A percentile compares a stretch with the other conserved stretches of the same genome.
Evolutionary conservation across 768 basidiomycete genomes (phyloP).

Genomic region (Tulasnella sp.): DNA sequence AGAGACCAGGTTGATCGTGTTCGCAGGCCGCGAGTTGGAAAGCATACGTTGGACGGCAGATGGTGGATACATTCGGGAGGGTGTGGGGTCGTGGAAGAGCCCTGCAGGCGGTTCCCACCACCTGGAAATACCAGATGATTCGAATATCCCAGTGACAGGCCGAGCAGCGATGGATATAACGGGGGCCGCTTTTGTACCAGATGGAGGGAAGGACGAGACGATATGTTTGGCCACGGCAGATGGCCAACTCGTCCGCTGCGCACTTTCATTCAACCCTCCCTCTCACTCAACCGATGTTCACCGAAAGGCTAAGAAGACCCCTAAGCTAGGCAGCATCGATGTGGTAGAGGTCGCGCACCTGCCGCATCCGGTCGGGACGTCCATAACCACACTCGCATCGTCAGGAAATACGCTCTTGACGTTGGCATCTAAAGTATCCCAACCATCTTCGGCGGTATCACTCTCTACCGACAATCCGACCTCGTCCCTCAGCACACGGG

Average conservation of each 20-base stretch:
- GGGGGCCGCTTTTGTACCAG: neutral
- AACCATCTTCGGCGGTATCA: no score
- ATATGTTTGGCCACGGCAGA: slow-evolving; percentile 1
- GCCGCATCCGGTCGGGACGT: no score
- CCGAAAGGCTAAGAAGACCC: no score
- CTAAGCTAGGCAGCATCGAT: no score
- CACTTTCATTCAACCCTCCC: no score
- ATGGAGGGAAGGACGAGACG: neutral
- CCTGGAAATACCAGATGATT: neutral
- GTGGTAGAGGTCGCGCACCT: no score
- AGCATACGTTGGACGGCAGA: neutral
- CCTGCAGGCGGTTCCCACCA: neutral
- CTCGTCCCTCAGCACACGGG: no score
- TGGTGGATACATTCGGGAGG: neutral
- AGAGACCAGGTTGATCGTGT: neutral
- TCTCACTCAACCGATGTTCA: no score
- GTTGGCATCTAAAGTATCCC: no score
- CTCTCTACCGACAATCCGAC: no score
- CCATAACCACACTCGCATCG: no score
- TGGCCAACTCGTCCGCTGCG: neutral
- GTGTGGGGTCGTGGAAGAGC: neutral
- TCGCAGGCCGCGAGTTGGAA: neutral
- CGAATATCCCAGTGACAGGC: neutral
- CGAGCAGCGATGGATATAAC: neutral
- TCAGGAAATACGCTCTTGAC: no score